Evolutionary conservation across 225 moss, liverwort and hornwort genomes (phyloP).

Genomic region (Marchantia paleacea): DNA sequence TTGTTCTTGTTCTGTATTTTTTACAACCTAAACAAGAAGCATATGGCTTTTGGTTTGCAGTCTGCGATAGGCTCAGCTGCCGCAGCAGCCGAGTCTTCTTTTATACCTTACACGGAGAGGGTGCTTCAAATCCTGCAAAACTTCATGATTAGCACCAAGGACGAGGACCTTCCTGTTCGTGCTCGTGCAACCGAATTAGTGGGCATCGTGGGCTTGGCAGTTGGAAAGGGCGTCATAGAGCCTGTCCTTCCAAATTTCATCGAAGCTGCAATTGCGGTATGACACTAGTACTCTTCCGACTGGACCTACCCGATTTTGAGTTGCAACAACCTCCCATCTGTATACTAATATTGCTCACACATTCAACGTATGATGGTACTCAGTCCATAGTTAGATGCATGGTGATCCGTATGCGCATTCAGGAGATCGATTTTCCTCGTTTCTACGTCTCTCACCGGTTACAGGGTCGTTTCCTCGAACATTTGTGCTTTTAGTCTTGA

Average conservation of each 20-base stretch:
- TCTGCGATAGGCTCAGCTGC: slow-evolving; percentile 99
- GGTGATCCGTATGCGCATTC: too few relatives aligned
- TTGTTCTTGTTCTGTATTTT: background rate
- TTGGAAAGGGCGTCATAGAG: slow-evolving; percentile 74
- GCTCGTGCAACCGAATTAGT: slow-evolving; percentile 97
- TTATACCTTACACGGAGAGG: slow-evolving; percentile 81
- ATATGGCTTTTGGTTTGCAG: slow-evolving; percentile 31
- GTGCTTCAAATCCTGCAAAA: slow-evolving; percentile 81
- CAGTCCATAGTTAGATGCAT: too few relatives aligned
- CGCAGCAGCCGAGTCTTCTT: slow-evolving; percentile 81
- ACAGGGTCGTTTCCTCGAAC: too few relatives aligned
- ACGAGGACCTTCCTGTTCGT: slow-evolving; percentile 78
- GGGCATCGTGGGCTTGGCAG: slow-evolving; percentile 86
- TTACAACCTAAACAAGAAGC: too few relatives aligned
- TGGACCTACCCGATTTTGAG: background rate
- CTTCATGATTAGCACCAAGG: slow-evolving; percentile 85
- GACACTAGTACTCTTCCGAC: background rate
- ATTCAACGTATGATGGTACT: too few relatives aligned
- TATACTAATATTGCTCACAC: background rate
- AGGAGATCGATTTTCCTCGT: too few relatives aligned
- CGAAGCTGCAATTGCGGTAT: slow-evolving; percentile 87
- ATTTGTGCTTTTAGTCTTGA: too few relatives aligned
- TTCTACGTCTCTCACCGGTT: too few relatives aligned
- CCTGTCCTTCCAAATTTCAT: slow-evolving; percentile 89
- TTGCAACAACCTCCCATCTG: background rate